Base-by-base conservation (phyloP, 139 green algal genomes). In the Cymbomonas tetramitiformis region DNA sequence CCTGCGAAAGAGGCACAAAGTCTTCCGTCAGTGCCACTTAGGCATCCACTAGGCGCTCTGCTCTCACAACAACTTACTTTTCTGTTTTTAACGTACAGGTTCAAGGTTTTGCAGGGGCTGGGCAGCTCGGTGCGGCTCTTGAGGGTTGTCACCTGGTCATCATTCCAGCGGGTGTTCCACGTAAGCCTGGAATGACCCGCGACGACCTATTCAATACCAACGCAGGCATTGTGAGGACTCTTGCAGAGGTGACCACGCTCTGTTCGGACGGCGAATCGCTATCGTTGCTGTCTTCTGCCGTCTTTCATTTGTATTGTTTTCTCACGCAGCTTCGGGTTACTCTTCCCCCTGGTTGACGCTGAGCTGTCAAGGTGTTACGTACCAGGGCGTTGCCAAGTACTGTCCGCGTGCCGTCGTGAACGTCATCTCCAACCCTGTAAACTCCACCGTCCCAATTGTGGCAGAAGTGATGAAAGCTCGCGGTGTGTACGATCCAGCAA, bases 201-300 rank as follows among this genome's bases (percentile, higher is more conserved):
- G 90, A 98, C 62, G 90, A 98, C 66, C 77, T 98, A 10, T 98
- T 98, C 83, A 90, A 94, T 69, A 96, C 95, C 74, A 98, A 98
- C 62, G 90, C 90, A 1, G 79, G 84, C 52, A 99, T 99, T 50
- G 91, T 99, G 2, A 78, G 80, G 54, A 69, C 39, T n/a, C 80
- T 99, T 28, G 68, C 70, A 19, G 78, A 91, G 69, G 86, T 51
- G 3, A 55, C 85, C 9, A 83, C 78, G 34, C n/a, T n/a, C n/a
- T n/a, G n/a, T n/a, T n/a, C n/a, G n/a, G n/a, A n/a, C n/a, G n/a
- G n/a, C n/a, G n/a, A n/a, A n/a, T n/a, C n/a, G n/a, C n/a, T n/a
- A n/a, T n/a, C n/a, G n/a, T n/a, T n/a, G n/a, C n/a, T n/a, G n/a
- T n/a, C n/a, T n/a, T n/a, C n/a, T n/a, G n/a, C n/a, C n/a, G n/a